Evolutionary conservation across 495 filamentous ascomycete genomes (phyloP), one percentile per base, ranked within the genome.

Genomic region (Penicillium atrosanguineum): DNA sequence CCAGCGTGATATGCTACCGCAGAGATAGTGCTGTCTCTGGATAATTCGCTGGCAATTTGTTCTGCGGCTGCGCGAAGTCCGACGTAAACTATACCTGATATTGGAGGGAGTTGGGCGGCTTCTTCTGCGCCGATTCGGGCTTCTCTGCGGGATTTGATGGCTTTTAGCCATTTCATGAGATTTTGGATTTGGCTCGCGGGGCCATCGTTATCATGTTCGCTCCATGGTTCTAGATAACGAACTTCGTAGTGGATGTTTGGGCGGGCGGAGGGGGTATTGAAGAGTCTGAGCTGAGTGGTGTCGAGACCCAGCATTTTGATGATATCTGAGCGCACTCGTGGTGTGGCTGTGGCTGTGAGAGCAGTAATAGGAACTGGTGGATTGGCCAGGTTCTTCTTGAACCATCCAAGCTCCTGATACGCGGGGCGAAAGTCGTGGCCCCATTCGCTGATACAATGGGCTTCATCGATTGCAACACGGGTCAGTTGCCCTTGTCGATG

Each of bases 361-460:
- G 90, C 93, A 57, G 91, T 95, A 28, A 97, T 86, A 20, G 93
- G 91, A 0, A 96, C 89, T 25, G 86, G 76, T 0, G 91, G 91
- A 53, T 89, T 88, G n/a, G 79, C 83, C 16, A 85, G 76, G 19
- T 83, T 83, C 25, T 80, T 75, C 54, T 87, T 89, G 74, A 97
- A 95, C 84, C 88, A 96, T 7, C 83, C 84, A n/a, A 97, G 80
- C 21, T 86, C 79, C 59, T 90, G 89, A 70, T 96, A 97, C 29
- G 90, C 86, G 16, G 87, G 88, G n/a, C 93, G 87, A 62, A 97
- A 97, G 68, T 97, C 93, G 66, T 97, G 92, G 16, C 93, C 93
- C 93, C 93, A 97, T 84, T 97, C 92, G 9, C 87, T 92, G 57
- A 97, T 96, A 67, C 93, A 97, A 66, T 97, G 93, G 14, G 93